phyloP scores from a whole-genome alignment of 345 rosid genomes.

The Heritiera littoralis region DNA sequence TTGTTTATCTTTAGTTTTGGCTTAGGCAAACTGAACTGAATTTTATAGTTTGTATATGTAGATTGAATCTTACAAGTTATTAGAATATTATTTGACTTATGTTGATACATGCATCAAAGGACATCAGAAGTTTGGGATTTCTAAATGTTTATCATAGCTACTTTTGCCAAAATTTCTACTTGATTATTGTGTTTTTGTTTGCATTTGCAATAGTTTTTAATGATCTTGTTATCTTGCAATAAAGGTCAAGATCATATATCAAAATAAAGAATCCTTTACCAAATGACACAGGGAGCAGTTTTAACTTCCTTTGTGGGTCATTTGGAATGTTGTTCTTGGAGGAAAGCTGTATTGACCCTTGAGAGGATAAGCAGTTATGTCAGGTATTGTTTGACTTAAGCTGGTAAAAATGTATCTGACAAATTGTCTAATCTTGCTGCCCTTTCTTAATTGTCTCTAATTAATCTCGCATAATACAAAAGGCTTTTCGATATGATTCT shows the following conservation, averaged over 20 bases:
- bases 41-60: neutral
- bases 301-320: slow-evolving; percentile 26
- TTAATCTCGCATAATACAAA: slow-evolving; percentile 1
- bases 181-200: neutral
- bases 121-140: neutral
- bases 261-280: neutral
- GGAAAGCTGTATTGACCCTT: slow-evolving; percentile 27
- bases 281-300: slow-evolving; percentile 36
- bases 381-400: slow-evolving; percentile 27
- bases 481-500: neutral
- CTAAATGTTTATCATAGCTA: neutral
- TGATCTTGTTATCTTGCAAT: neutral
- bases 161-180: neutral
- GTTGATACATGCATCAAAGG: neutral
- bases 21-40: slow-evolving; percentile 7
- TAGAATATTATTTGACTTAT: slow-evolving; percentile 17
- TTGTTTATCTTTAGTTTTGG: neutral
- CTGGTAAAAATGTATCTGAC: neutral
- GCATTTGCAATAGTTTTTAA: neutral
- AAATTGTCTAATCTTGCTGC: slow-evolving; percentile 30
- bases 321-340: slow-evolving; percentile 35
- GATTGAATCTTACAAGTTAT: neutral
- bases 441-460: slow-evolving; percentile 24
- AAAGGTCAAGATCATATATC: neutral
- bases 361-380: slow-evolving; percentile 15